phyloP scores from a whole-genome alignment of 306 rosid species.

The Argentina anserina region DNA sequence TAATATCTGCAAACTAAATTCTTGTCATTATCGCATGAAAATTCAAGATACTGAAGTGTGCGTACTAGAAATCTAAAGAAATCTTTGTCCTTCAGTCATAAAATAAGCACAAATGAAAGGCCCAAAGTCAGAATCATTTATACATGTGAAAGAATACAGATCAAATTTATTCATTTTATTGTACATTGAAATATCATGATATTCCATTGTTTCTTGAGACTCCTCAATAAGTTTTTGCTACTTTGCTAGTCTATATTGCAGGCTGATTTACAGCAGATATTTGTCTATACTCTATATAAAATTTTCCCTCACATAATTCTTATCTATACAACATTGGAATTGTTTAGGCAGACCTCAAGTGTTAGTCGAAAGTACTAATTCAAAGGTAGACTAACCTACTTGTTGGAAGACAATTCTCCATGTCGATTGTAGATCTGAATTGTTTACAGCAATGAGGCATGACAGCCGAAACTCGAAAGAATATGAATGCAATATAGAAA shows the following conservation, averaged over 20 bases:
- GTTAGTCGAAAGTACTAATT: not conserved
- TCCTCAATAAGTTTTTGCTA: not conserved
- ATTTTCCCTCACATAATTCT: not conserved
- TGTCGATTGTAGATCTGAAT: not conserved
- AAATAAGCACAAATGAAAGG: not conserved
- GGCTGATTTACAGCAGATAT: not conserved
- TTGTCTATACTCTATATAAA: not conserved
- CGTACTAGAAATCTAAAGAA: not conserved
- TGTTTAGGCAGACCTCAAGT: not conserved
- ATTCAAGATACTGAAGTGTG: not conserved
- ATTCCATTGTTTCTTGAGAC: not conserved
- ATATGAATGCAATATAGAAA: not conserved
- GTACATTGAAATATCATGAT: not conserved
- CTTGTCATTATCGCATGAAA: not conserved
- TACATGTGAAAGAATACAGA: not conserved
- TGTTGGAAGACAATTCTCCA: conserved; percentile 16
- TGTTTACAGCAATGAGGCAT: not conserved
- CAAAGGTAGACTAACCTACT: too few species aligned
- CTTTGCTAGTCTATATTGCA: not conserved
- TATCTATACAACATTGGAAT: not conserved
- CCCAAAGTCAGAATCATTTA: not conserved
- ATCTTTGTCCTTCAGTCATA: not conserved
- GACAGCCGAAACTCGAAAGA: not conserved
- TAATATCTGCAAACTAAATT: not conserved
- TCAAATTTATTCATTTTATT: not conserved